These are phyloP conservation scores for Clonostachys sp. DNA, from an alignment of 2,329 filamentous ascomycete genomes.

Conservation along the genomic window DNA sequence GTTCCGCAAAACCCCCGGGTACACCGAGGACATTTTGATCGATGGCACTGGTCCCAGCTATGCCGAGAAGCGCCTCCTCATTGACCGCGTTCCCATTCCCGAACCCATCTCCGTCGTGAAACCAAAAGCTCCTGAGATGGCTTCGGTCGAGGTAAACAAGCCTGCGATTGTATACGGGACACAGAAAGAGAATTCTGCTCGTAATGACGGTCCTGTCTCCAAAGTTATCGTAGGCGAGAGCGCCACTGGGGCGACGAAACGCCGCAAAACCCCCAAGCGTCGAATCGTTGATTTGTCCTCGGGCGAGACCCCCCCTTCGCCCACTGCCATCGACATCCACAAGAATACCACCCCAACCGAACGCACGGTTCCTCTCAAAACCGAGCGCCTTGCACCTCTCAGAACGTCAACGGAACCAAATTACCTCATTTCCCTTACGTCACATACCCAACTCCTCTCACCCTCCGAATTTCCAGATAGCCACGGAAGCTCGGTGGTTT, in stretches of 20 bases:
- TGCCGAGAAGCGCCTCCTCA: constrained; percentile 76
- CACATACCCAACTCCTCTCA: constrained; percentile 27
- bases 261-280: constrained; percentile 55
- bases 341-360: constrained; percentile 7
- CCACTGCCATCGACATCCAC: constrained; percentile 19
- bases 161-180: constrained; percentile 53
- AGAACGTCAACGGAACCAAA: constrained; percentile 14
- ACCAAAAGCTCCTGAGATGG: constrained; percentile 57
- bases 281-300: constrained; percentile 62
- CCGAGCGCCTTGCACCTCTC: constrained; percentile 5
- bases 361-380: constrained; percentile 3
- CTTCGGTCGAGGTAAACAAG: constrained; percentile 63
- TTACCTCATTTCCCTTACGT: constrained; percentile 38
- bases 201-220: constrained; percentile 54
- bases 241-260: constrained; percentile 54
- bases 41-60: constrained; percentile 82
- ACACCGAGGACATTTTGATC: constrained; percentile 84
- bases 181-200: constrained; percentile 45
- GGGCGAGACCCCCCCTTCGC: constrained; percentile 29
- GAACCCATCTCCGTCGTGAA: constrained; percentile 75
- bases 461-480: background rate
- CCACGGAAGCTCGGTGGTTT: background rate
- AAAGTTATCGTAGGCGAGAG: constrained; percentile 53
- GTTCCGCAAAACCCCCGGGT: constrained; percentile 85
- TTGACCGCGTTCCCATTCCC: constrained; percentile 75